Conservation (phyloP, 1,284 basidiomycete genomes). For the Lentinus polychrous region DNA sequence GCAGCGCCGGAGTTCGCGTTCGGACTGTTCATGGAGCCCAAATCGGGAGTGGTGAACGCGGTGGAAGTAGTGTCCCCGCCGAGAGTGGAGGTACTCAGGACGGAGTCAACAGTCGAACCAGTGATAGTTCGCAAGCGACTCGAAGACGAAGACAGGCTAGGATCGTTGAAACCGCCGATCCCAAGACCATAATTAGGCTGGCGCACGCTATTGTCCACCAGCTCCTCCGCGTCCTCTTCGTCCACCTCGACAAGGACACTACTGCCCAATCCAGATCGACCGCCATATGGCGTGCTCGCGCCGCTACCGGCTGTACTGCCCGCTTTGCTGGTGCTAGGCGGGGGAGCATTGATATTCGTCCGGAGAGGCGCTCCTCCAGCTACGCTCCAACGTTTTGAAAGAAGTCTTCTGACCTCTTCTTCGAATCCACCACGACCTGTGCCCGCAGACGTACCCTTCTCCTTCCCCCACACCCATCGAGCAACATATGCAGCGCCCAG, state of each 20-base stretch:
- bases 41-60: constrained; percentile 59
- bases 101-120: constrained; percentile 42
- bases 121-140: constrained; percentile 38
- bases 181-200: constrained; percentile 15
- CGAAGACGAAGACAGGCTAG: constrained; percentile 23
- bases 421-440: constrained; percentile 58
- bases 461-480: constrained; percentile 76
- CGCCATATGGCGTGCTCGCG: constrained; percentile 51
- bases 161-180: constrained; percentile 28
- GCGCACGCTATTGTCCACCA: constrained; percentile 29
- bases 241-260: constrained; percentile 67
- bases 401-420: constrained; percentile 63
- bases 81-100: constrained; percentile 28
- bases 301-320: constrained; percentile 42
- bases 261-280: constrained; percentile 48
- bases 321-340: constrained; percentile 19
- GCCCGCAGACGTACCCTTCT: constrained; percentile 31
- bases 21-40: constrained; percentile 26
- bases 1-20: constrained; percentile 25
- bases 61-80: constrained; percentile 36
- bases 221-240: constrained; percentile 60
- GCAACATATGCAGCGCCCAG: constrained; percentile 71
- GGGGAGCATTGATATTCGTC: constrained; percentile 45
- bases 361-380: constrained; percentile 47
- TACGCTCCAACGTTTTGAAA: constrained; percentile 65